Conservation (phyloP, 164 flowering plant genomes). For the Saururus chinensis region DNA sequence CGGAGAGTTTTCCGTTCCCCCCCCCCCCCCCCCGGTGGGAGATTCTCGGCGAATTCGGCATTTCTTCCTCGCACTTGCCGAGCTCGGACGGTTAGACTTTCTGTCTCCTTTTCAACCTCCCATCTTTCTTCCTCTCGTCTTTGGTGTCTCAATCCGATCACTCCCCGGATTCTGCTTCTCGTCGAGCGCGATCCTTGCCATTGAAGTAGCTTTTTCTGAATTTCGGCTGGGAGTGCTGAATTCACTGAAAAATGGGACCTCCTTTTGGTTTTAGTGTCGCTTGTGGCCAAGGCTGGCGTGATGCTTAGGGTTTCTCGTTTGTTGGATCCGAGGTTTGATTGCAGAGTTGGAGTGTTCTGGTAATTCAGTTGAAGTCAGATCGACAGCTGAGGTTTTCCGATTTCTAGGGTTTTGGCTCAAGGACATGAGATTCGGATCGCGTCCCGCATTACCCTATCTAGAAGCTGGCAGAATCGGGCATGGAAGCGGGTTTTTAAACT, state of each 20-base stretch:
- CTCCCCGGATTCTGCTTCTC: not conserved
- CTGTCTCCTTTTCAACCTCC: not conserved
- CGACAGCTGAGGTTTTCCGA: conserved; percentile 5
- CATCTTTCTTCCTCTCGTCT: not conserved
- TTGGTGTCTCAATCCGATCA: too few relatives aligned
- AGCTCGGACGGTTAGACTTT: not conserved
- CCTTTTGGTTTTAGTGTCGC: conserved; percentile 1
- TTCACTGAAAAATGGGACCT: not conserved
- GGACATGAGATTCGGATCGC: conserved; percentile 32
- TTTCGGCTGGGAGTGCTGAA: not conserved
- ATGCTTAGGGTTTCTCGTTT: conserved; percentile 30
- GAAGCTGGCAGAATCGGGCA: conserved; percentile 19
- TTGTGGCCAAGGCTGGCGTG: conserved; percentile 6
- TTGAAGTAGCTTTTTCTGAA: not conserved
- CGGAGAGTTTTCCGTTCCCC: not conserved
- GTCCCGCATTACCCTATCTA: conserved; percentile 24
- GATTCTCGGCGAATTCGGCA: not conserved
- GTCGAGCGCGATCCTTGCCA: not conserved
- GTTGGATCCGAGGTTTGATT: conserved; percentile 11
- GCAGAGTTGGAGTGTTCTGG: conserved; percentile 21
- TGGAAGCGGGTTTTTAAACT: conserved; percentile 1
- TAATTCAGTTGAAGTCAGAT: conserved; percentile 20
- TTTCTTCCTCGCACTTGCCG: not conserved
- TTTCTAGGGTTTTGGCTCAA: conserved; percentile 31
- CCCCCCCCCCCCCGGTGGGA: not conserved